Evolutionary conservation across 2,329 filamentous ascomycete genomes (phyloP).

Genomic region (Stachybotrys elegans): DNA sequence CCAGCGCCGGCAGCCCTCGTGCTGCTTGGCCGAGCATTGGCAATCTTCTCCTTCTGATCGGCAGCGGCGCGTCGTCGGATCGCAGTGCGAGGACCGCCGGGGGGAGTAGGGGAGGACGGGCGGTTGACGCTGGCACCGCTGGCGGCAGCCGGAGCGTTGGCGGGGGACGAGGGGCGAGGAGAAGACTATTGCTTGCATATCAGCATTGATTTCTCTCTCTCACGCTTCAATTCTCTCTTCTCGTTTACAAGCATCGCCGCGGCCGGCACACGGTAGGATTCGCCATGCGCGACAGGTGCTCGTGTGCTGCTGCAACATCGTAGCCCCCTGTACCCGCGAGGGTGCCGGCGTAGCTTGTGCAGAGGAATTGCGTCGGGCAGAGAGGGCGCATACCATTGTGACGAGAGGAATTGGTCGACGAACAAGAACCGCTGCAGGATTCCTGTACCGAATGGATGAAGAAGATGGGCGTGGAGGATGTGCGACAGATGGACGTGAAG

Average conservation of each 20-base stretch:
- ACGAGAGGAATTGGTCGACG: slow-evolving; percentile 11
- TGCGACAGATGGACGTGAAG: no score
- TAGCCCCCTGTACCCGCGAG: no score
- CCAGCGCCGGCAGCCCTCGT: slow-evolving; percentile 91
- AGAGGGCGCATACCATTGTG: slow-evolving; percentile 25
- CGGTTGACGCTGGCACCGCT: slow-evolving; percentile 69
- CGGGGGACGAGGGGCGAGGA: slow-evolving; percentile 56
- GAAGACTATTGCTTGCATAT: slow-evolving; percentile 41
- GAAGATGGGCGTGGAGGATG: no score
- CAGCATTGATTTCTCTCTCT: background rate
- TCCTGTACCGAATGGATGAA: slow-evolving; percentile 18
- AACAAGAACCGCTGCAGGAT: slow-evolving; percentile 29
- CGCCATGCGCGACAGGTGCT: no score
- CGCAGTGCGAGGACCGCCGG: slow-evolving; percentile 89
- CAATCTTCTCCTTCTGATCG: slow-evolving; percentile 94
- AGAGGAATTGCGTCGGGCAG: background rate
- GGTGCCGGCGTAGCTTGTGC: background rate
- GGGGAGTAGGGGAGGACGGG: slow-evolving; percentile 80
- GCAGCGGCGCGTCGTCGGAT: slow-evolving; percentile 93
- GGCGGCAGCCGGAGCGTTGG: slow-evolving; percentile 50
- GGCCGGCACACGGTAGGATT: no score
- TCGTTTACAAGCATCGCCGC: no score
- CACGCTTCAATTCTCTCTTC: no score
- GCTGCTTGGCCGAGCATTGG: slow-evolving; percentile 87
- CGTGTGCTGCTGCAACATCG: no score